Evolutionary conservation across 1,284 basidiomycete genomes (phyloP).

Genomic region (Ganoderma multipileum): DNA sequence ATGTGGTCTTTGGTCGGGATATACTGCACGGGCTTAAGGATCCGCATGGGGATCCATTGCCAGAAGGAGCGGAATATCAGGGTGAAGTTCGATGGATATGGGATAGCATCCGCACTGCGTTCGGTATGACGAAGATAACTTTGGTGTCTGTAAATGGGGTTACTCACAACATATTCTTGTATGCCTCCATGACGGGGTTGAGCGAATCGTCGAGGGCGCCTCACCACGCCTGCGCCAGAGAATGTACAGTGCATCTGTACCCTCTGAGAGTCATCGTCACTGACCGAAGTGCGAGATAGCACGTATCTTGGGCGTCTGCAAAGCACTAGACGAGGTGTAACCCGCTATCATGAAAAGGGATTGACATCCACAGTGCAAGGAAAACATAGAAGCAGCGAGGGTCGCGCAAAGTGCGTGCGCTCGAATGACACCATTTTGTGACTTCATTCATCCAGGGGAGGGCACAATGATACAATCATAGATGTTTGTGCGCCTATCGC

Average conservation of each 20-base stretch:
- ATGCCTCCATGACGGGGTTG: conserved; percentile 38
- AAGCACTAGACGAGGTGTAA: too few relatives aligned
- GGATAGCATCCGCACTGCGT: conserved; percentile 29
- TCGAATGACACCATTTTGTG: too few relatives aligned
- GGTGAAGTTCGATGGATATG: conserved; percentile 30
- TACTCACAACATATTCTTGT: conserved; percentile 44
- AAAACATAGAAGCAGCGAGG: too few relatives aligned
- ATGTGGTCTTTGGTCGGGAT: conserved; percentile 45
- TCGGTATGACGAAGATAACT: background rate
- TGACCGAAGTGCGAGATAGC: too few relatives aligned
- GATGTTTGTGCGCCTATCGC: conserved; percentile 34
- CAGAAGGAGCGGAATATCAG: conserved; percentile 22
- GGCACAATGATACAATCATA: background rate
- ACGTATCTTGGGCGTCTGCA: too few relatives aligned
- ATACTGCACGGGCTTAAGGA: conserved; percentile 45
- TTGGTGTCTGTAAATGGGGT: background rate
- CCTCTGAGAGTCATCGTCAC: too few relatives aligned
- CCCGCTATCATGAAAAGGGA: too few relatives aligned
- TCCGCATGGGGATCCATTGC: conserved; percentile 20
- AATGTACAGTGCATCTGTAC: too few relatives aligned
- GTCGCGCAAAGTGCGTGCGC: too few relatives aligned
- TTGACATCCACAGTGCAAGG: too few relatives aligned
- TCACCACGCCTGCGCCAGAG: background rate
- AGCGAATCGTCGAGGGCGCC: conserved; percentile 37
- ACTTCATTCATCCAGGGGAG: background rate